Evolutionary conservation across 108 stramenopile species (phyloP).

Genomic region (Tribonema minus): DNA sequence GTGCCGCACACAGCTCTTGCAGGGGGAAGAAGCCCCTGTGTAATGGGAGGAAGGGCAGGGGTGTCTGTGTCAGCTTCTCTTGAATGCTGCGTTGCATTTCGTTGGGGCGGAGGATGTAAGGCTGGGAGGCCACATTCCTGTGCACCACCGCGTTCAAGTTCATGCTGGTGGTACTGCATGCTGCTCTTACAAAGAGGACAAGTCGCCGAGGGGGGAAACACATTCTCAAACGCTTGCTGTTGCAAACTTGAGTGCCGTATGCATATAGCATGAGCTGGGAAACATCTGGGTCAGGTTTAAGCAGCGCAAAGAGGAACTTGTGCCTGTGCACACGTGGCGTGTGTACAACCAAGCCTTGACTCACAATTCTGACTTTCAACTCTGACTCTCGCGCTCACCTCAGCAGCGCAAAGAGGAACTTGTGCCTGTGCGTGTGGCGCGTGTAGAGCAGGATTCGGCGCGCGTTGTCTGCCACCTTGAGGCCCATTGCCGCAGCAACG

Average conservation of each 20-base stretch:
- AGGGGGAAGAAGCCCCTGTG: constrained; percentile 85
- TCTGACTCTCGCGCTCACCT: too few species aligned
- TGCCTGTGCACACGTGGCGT: constrained; percentile 26
- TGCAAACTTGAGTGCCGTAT: too few species aligned
- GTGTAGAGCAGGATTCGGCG: constrained; percentile 43
- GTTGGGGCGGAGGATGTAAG: too few species aligned
- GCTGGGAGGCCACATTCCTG: not conserved
- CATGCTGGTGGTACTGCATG: not conserved
- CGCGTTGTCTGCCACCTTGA: constrained; percentile 32
- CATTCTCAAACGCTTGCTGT: not conserved
- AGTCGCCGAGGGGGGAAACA: not conserved
- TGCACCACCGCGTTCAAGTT: not conserved
- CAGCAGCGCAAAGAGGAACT: constrained; percentile 37
- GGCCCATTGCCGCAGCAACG: constrained; percentile 28
- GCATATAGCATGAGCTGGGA: too few species aligned
- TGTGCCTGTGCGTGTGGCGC: constrained; percentile 18
- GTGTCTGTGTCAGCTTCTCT: not conserved
- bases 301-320: constrained; percentile 40
- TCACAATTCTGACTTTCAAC: too few species aligned
- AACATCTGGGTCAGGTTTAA: too few species aligned
- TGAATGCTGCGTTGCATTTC: not conserved
- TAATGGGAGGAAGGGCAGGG: too few species aligned
- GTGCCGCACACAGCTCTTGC: constrained; percentile 85
- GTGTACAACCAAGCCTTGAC: too few species aligned
- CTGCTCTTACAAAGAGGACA: not conserved